Base-by-base conservation (phyloP, 2,329 filamentous ascomycete genomes). In the Ascochyta koolunga region DNA sequence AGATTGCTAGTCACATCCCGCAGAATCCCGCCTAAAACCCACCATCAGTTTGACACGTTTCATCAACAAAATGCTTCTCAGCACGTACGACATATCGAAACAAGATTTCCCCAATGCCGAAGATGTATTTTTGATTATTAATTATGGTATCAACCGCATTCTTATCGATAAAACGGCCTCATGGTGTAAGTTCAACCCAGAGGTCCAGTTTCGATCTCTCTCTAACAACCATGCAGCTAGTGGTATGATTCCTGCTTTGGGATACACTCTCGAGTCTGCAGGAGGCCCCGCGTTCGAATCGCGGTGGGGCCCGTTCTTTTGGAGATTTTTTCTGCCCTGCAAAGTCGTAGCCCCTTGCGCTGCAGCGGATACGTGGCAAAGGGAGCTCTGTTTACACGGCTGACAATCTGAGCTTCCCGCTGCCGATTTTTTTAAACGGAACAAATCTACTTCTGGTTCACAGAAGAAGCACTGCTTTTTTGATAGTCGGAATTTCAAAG, bases 161-260 rank as follows among this genome's bases (percentile, higher is more conserved):
- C 44, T 54, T 49, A 54, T 54, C 50, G 50, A 53, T 53, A 53
- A 54, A 54, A 54, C 50, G 50, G 50, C 50, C 50, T 54, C 50
- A 54, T 54, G 50, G 50, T 53, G 41, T 44, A 44, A 44, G 41
- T 44, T 44, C 31, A 35, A n/a, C 13, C 41, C 1, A 35, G 4
- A 4, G 18, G 29, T 32, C 29, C 4, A 15, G 18, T 35, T 18
- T 13, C 13, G 21, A 35, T 13, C 41, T 24, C 8, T 8, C 10
- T 25, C 43, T 46, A 42, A 49, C 15, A 49, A 35, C 31, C 22
- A 24, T 36, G 2, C 38, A 49, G 44, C 48, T 52, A 52, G 49
- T 46, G 49, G 50, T 47, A 47, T 53, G 50, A 53, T 40, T 39
- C 50, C 35, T 54, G 50, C 50, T 54, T 54, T 54, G 50, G 50